Evolutionary conservation across 768 basidiomycete genomes (phyloP).

Genomic region (Cubamyces lactineus): DNA sequence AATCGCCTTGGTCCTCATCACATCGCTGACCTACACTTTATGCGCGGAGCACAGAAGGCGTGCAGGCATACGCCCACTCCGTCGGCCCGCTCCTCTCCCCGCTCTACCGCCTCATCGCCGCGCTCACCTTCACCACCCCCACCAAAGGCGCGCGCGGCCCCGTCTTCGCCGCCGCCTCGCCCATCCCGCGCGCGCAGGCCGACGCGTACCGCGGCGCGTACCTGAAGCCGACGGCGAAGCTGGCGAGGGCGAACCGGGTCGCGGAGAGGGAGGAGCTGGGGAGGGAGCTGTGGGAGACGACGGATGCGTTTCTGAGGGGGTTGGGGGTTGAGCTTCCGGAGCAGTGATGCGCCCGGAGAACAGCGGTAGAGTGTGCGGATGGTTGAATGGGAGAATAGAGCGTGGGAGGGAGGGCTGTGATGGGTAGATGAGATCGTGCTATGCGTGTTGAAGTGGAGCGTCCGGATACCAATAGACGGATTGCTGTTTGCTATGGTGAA

Average conservation of each 20-base stretch:
- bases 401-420: too few species aligned
- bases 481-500: too few species aligned
- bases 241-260: slow-evolving; percentile 3
- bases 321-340: background rate
- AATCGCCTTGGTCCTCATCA: background rate
- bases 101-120: slow-evolving; percentile 20
- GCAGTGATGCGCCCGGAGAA: too few species aligned
- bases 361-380: too few species aligned
- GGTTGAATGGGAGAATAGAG: background rate
- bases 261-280: slow-evolving; percentile 15
- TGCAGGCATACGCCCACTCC: slow-evolving; percentile 21
- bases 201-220: slow-evolving; percentile 20
- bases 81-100: slow-evolving; percentile 17
- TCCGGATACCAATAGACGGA: too few species aligned
- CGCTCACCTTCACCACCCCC: slow-evolving; percentile 15
- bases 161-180: slow-evolving; percentile 30
- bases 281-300: slow-evolving; percentile 30
- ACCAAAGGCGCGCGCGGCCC: slow-evolving; percentile 25
- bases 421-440: too few species aligned
- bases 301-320: slow-evolving; percentile 25
- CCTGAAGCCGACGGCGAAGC: slow-evolving; percentile 23
- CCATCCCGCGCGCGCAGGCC: slow-evolving; percentile 11
- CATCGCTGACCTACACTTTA: background rate
- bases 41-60: slow-evolving; percentile 23
- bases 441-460: too few species aligned